Base-by-base conservation (phyloP, 2,329 filamentous ascomycete genomes). In the Tolypocladium amazonense region DNA sequence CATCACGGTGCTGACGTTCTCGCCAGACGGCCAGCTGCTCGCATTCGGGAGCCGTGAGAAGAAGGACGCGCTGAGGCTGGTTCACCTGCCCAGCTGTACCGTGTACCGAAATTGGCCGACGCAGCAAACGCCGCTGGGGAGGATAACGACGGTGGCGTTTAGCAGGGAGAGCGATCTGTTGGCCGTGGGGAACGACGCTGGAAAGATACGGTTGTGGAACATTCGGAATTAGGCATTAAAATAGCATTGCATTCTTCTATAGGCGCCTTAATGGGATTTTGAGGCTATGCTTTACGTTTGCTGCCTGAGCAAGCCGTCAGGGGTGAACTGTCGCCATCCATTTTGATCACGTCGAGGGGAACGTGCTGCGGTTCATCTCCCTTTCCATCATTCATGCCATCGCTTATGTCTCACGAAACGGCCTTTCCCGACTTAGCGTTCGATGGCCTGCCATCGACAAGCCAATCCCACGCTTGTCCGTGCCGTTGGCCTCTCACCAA, bases 71-170 rank as follows among this genome's bases (percentile, higher is more conserved):
- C 76, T 99, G 72, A 82, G 89, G 68, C 76, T 99, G 65, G 91
- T 93, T 38, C 94, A 99, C 73, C 76, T 99, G 65, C 92, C 93
- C 0, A 92, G 85, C 66, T 96, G 92, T 73, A 96, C 92, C 1
- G 90, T 97, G 25, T 99, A 94, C 80, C 86, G 88, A 68, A 99
- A 99, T 75, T 99, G 94, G 94, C 94, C 94, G 30, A 99, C 93
- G 58, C 84, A 86, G 64, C 87, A 89, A 71, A 99, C 94, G 60
- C 92, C 92, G 0, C 75, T 99, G 62, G 94, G 94, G 0, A 82
- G 91, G 61, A 86, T 97, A 65, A 89, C 90, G 2, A 80, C 85
- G 1, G 83, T 92, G 61, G 87, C 89, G 3, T 88, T 90, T 70
- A 82, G 82, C 25, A 79, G 77, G 7, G 79, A 81, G 62, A 88